A percentile compares a stretch with the other conserved stretches of the same genome.
These are phyloP conservation scores for Solanum virginianum DNA, from an alignment of 257 asterid species.

Conservation along the genomic window DNA sequence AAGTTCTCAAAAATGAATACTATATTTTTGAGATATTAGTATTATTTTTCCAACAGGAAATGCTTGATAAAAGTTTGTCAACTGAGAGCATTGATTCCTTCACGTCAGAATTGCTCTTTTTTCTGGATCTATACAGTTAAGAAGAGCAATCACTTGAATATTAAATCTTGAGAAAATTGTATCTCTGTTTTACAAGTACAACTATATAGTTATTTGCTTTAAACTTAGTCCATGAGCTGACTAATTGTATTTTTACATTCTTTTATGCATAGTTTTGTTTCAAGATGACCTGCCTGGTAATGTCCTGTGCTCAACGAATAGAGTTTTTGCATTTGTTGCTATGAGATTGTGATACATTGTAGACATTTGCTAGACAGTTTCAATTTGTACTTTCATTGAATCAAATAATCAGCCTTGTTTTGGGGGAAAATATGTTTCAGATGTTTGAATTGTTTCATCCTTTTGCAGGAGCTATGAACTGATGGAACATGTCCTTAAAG, in stretches of 20 bases:
- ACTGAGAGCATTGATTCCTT: neutral
- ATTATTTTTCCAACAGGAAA: neutral
- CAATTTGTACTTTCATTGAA: neutral
- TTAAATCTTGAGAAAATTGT: neutral
- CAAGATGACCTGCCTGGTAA: neutral
- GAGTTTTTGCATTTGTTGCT: neutral
- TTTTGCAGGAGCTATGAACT: constrained; percentile 48
- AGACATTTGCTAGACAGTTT: neutral
- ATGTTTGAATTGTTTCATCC: constrained; percentile 1
- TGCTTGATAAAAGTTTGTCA: neutral
- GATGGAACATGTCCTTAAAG: constrained; percentile 41
- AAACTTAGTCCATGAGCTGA: neutral
- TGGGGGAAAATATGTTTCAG: neutral
- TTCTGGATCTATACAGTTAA: neutral
- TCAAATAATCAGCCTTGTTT: neutral
- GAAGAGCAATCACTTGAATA: neutral
- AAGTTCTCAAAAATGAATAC: neutral
- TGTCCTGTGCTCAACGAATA: neutral
- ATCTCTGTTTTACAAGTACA: neutral
- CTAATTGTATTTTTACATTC: neutral
- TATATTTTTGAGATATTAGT: neutral
- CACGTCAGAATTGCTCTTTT: neutral
- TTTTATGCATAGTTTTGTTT: neutral
- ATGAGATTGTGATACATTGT: neutral
- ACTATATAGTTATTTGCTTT: neutral